phyloP scores from a whole-genome alignment of 495 filamentous ascomycete genomes.

The Podospora appendiculata region DNA sequence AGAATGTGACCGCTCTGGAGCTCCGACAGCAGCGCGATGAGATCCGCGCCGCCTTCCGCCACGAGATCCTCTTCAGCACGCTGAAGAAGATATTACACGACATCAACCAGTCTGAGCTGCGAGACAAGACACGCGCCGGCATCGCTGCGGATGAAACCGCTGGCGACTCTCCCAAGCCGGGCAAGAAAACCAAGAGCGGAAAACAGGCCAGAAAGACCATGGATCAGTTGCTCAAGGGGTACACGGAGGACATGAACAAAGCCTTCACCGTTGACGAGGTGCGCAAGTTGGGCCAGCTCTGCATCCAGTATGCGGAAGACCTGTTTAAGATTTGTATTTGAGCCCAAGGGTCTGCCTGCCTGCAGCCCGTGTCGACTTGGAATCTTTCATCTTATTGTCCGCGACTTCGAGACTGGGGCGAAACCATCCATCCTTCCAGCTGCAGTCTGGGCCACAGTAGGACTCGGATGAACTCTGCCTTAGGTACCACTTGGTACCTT shows the following conservation, averaged over 20 bases:
- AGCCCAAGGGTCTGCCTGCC: background rate
- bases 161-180: background rate
- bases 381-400: too few relatives aligned
- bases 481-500: too few relatives aligned
- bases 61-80: slow-evolving; percentile 14
- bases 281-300: slow-evolving; percentile 7
- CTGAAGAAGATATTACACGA: slow-evolving; percentile 11
- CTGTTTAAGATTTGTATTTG: slow-evolving; percentile 10
- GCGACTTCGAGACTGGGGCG: too few relatives aligned
- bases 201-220: slow-evolving; percentile 9
- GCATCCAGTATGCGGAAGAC: slow-evolving; percentile 17
- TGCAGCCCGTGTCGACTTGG: too few relatives aligned
- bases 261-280: slow-evolving; percentile 9
- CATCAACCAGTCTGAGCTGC: background rate
- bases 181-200: background rate
- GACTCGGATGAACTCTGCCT: too few relatives aligned
- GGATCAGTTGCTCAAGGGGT: slow-evolving; percentile 10
- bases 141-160: background rate
- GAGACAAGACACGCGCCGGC: background rate
- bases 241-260: slow-evolving; percentile 10
- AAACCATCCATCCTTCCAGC: too few relatives aligned
- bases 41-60: slow-evolving; percentile 7
- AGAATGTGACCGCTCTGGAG: slow-evolving; percentile 3
- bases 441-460: too few relatives aligned
- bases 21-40: slow-evolving; percentile 4